Evolutionary conservation across 257 asterid genomes (phyloP), one percentile per base, ranked within the genome.

Genomic region (Mitragyna speciosa): DNA sequence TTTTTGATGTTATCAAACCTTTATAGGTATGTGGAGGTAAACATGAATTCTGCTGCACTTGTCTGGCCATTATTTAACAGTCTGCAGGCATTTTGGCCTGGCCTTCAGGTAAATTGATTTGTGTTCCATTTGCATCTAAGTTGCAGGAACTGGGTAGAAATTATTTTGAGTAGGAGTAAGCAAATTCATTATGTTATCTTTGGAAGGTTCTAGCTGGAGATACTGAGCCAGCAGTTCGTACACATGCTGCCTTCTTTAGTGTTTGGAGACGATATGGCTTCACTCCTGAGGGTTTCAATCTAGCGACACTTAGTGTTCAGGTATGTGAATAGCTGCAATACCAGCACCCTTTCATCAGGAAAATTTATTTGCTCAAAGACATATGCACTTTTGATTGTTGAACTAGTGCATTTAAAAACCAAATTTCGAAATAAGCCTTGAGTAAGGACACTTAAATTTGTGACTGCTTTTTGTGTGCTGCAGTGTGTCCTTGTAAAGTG

Each of bases 31-130:
- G 97, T 95, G 81, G 99, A 95, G 88, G 99, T 95, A 79, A 95
- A 95, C 84, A 95, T 95, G 99, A 91, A 95, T 84, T 93, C 99
- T 39, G 99, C 97, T 54, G 94, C 96, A 79, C 94, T 95, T 83
- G 99, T 95, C 73, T 95, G 99, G 99, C 99, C 98, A 28, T 86
- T 95, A 80, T 95, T 95, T 75, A 95, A 95, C 85, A 95, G 99
- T 84, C 88, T 95, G 80, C 99, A 95, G 88, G 99, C 99, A 7
- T 95, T 95, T 85, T 95, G 99, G 99, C 99, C 98, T 22, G 99
- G 99, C 78, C 98, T 95, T 82, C 99, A 95, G 99, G 99, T 95
- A 81, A 78, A 36, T 74, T 76, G 70, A 14, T 66, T 77, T 33
- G 74, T 52, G 75, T 51, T 51, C 24, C 12, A 33, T 43, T n/a